These are phyloP conservation scores for Dactylonectria macrodidyma DNA, from an alignment of 2,329 filamentous ascomycete genomes.

Conservation along the genomic window DNA sequence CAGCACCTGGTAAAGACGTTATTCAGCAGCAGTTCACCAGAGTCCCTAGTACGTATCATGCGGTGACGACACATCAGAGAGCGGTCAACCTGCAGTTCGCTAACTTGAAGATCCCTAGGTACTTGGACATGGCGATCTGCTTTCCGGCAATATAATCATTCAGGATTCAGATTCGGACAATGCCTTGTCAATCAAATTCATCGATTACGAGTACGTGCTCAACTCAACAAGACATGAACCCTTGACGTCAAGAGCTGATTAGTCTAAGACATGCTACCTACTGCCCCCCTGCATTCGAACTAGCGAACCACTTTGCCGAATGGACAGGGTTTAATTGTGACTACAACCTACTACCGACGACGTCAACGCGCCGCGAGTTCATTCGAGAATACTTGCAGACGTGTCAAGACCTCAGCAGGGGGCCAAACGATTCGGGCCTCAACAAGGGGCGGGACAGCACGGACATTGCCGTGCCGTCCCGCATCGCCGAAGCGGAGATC, in stretches of 20 bases:
- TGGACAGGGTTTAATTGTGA: constrained; percentile 43
- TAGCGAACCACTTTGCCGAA: constrained; percentile 44
- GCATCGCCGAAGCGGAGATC: constrained; percentile 32
- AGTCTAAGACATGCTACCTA: constrained; percentile 40
- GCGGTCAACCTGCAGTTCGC: background rate
- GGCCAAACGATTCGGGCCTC: constrained; percentile 15
- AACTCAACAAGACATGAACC: background rate
- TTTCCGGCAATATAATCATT: constrained; percentile 43
- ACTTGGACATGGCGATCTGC: constrained; percentile 41
- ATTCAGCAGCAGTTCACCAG: constrained; percentile 26
- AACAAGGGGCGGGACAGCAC: constrained; percentile 7
- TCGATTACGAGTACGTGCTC: constrained; percentile 43
- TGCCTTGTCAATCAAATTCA: constrained; percentile 38
- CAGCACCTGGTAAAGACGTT: constrained; percentile 32
- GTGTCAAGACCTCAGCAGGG: constrained; percentile 19
- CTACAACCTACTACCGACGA: constrained; percentile 34
- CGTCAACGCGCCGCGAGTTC: constrained; percentile 35
- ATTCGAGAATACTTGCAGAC: constrained; percentile 37
- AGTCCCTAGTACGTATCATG: constrained; percentile 33
- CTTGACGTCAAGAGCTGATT: constrained; percentile 3
- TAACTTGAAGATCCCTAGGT: constrained; percentile 26
- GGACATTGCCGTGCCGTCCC: constrained; percentile 7
- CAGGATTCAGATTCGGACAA: constrained; percentile 26
- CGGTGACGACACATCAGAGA: background rate
- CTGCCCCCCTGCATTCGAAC: constrained; percentile 42